phyloP scores from a whole-genome alignment of 176 grass and related monocot species.

The Carex cristatella region DNA sequence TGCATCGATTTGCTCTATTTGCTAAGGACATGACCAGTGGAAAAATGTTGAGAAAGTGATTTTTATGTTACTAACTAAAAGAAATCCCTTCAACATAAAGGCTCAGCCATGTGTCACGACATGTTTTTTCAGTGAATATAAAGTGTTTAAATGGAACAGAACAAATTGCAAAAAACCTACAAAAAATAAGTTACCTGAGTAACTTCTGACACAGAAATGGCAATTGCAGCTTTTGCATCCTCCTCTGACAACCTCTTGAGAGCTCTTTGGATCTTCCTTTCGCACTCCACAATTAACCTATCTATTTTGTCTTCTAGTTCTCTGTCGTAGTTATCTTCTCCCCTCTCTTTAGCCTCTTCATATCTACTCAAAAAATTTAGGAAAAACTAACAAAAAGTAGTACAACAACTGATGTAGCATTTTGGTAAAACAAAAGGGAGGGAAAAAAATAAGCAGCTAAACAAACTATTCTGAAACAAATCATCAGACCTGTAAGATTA shows the following conservation, averaged over 20 bases:
- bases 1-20: neutral
- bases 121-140: neutral
- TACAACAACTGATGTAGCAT: neutral
- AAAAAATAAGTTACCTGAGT: conserved; percentile 56
- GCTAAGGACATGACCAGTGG: neutral
- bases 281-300: conserved; percentile 87
- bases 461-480: neutral
- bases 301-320: conserved; percentile 90
- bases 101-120: neutral
- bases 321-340: conserved; percentile 69
- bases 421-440: neutral
- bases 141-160: conserved; percentile 8
- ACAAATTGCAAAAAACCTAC: conserved; percentile 3
- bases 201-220: conserved; percentile 82
- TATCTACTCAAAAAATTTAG: conserved; percentile 69
- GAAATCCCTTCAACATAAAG: neutral
- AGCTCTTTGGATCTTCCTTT: conserved; percentile 96
- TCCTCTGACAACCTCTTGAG: conserved; percentile 84
- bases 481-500: neutral
- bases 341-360: conserved; percentile 81
- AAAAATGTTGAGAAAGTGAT: neutral
- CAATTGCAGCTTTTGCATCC: conserved; percentile 89
- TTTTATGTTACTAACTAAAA: neutral
- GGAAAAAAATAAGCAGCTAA: neutral
- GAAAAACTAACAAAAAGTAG: conserved; percentile 26